Percentiles rank a stretch among this genome's conserved stretches.
Conservation (phyloP, 306 rosid genomes). For the Begonia loranthoides region DNA sequence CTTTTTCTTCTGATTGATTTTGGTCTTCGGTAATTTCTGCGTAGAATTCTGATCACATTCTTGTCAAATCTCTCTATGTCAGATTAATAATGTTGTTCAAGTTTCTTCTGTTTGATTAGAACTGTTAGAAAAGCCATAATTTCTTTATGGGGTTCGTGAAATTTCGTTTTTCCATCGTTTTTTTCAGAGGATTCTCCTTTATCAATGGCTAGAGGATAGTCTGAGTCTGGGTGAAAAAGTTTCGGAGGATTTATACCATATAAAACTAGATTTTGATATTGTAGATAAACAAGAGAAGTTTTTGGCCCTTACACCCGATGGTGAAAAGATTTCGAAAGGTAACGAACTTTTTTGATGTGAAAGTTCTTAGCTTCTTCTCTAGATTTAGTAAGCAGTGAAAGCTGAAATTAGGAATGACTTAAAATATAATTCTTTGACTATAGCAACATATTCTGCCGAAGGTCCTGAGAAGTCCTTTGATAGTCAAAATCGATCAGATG, state of each 20-base stretch:
- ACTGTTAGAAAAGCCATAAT: background rate
- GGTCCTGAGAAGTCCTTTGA: constrained; percentile 18
- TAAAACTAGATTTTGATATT: constrained; percentile 27
- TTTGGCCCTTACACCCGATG: constrained; percentile 4
- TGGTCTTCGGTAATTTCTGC: background rate
- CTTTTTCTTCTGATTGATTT: background rate
- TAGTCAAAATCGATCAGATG: constrained; percentile 9
- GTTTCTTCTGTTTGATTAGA: background rate
- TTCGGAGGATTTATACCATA: constrained; percentile 44
- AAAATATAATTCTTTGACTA: constrained; percentile 6
- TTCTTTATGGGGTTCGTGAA: constrained; percentile 2
- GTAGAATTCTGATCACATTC: background rate
- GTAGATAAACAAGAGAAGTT: constrained; percentile 18
- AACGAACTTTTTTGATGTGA: constrained; percentile 24
- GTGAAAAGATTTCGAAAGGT: too few species aligned
- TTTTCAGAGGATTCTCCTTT: constrained; percentile 43
- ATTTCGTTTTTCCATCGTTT: background rate
- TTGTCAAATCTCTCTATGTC: background rate
- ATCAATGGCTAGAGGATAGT: constrained; percentile 82
- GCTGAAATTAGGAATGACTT: constrained; percentile 8
- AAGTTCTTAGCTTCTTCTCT: constrained; percentile 31
- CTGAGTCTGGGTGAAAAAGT: constrained; percentile 61
- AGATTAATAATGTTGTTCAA: background rate
- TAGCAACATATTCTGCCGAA: constrained; percentile 10
- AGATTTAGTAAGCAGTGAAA: constrained; percentile 12